Percentiles rank a stretch among this genome's conserved stretches.
Conservation (phyloP, 2,329 filamentous ascomycete species). For the Didymella glomerata region DNA sequence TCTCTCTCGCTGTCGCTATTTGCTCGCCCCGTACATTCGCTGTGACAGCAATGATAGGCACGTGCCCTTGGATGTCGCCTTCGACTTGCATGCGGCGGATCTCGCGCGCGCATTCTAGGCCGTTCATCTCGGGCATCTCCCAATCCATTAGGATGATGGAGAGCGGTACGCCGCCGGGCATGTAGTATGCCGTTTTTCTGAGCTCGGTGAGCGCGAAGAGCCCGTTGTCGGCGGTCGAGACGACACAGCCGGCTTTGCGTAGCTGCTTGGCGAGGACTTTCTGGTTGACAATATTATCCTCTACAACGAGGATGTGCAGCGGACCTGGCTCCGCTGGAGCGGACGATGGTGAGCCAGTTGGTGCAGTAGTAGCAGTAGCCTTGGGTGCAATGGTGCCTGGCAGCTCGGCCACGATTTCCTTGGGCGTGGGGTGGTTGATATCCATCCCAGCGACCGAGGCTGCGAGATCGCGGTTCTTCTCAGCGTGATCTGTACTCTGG, state of each 20-base stretch:
- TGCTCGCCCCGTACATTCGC: slow-evolving; percentile 50
- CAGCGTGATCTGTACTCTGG: slow-evolving; percentile 19
- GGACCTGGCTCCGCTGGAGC: background rate
- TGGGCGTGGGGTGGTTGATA: slow-evolving; percentile 1
- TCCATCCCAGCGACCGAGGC: slow-evolving; percentile 18
- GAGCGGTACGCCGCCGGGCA: slow-evolving; percentile 29
- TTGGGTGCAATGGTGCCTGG: background rate
- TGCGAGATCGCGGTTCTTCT: slow-evolving; percentile 16
- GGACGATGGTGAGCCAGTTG: background rate
- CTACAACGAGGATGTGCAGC: slow-evolving; percentile 45
- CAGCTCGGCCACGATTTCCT: slow-evolving; percentile 10
- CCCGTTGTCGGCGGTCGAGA: slow-evolving; percentile 46
- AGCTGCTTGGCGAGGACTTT: slow-evolving; percentile 47
- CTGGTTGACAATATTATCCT: slow-evolving; percentile 52
- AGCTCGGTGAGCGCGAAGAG: slow-evolving; percentile 42
- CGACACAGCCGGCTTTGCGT: slow-evolving; percentile 39
- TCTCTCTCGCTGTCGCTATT: slow-evolving; percentile 39
- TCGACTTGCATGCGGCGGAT: slow-evolving; percentile 44
- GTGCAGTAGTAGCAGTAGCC: background rate
- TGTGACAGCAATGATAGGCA: slow-evolving; percentile 49
- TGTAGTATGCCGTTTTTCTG: slow-evolving; percentile 28
- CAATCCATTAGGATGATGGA: slow-evolving; percentile 49
- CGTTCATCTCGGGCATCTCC: slow-evolving; percentile 53
- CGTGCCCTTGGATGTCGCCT: slow-evolving; percentile 34
- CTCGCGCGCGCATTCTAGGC: slow-evolving; percentile 43